These are phyloP conservation scores for Schizonepeta tenuifolia DNA, from an alignment of 257 asterid genomes.

Conservation along the genomic window DNA sequence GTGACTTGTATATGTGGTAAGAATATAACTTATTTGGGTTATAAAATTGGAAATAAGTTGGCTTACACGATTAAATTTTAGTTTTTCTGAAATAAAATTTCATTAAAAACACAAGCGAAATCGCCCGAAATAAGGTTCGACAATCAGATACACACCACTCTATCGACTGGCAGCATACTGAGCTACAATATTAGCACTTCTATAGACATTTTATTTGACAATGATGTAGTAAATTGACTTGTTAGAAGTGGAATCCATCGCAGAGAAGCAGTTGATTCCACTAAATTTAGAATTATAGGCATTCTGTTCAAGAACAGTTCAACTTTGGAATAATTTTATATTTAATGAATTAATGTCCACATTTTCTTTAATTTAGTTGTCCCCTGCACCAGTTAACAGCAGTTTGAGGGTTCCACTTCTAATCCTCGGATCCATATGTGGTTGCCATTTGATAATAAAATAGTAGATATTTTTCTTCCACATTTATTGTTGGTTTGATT, in stretches of 20 bases:
- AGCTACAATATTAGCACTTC: too few species aligned
- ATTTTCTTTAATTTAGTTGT: neutral
- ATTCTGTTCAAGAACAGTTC: slow-evolving; percentile 12
- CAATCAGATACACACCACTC: too few species aligned
- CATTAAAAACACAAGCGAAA: too few species aligned
- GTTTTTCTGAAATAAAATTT: too few species aligned
- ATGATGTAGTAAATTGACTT: neutral
- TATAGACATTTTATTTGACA: neutral
- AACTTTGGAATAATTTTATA: neutral
- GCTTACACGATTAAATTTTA: neutral
- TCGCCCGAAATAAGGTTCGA: too few species aligned
- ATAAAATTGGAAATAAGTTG: neutral
- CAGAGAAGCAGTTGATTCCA: slow-evolving; percentile 9
- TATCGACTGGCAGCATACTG: too few species aligned
- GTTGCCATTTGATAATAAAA: slow-evolving; percentile 5
- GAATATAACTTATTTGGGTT: neutral
- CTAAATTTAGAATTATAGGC: neutral
- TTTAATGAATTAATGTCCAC: neutral
- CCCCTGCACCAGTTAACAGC: slow-evolving; percentile 12
- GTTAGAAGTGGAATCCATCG: slow-evolving; percentile 5
- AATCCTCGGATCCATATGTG: slow-evolving; percentile 4
- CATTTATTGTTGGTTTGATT: slow-evolving; percentile 2
- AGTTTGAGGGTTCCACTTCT: slow-evolving; percentile 1
- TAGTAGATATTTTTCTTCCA: slow-evolving; percentile 17
- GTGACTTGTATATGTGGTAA: neutral